Conservation (phyloP, 2,329 filamentous ascomycete species). For the Microascus cirrosus region DNA sequence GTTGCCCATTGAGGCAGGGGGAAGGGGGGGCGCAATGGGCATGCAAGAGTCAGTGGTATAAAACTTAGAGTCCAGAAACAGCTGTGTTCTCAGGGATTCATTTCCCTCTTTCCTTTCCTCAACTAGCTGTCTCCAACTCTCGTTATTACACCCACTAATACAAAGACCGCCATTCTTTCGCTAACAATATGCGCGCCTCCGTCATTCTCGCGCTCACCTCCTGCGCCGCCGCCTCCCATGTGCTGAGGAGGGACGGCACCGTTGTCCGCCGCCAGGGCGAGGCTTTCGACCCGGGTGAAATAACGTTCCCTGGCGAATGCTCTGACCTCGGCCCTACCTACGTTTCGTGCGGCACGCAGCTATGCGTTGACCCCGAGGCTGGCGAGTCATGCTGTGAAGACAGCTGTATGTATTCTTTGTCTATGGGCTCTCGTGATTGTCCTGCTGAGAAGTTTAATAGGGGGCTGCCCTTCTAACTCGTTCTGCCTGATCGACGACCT, state of each 20-base stretch:
- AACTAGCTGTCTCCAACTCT: neutral
- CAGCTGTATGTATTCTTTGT: neutral
- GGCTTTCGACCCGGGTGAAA: conserved; percentile 2
- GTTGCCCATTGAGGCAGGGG: neutral
- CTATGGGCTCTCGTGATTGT: no score
- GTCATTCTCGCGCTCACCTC: neutral
- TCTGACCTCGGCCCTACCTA: conserved; percentile 1
- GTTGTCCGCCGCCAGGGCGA: neutral
- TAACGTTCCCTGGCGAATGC: neutral
- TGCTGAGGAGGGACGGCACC: neutral
- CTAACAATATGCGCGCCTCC: neutral
- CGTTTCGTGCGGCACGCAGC: neutral
- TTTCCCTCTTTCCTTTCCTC: neutral
- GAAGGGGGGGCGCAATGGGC: neutral
- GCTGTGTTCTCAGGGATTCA: neutral
- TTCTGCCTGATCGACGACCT: conserved; percentile 2
- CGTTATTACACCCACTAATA: neutral
- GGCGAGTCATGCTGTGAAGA: conserved; percentile 1
- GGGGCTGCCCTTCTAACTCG: conserved; percentile 1
- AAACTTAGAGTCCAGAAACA: neutral
- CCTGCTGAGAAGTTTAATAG: neutral
- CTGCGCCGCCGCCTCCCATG: neutral
- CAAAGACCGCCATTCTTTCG: neutral
- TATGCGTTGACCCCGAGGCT: neutral
- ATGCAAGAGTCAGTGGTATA: neutral